Conservation (phyloP, 331 rosid genomes). For the Spiraea crenata region DNA sequence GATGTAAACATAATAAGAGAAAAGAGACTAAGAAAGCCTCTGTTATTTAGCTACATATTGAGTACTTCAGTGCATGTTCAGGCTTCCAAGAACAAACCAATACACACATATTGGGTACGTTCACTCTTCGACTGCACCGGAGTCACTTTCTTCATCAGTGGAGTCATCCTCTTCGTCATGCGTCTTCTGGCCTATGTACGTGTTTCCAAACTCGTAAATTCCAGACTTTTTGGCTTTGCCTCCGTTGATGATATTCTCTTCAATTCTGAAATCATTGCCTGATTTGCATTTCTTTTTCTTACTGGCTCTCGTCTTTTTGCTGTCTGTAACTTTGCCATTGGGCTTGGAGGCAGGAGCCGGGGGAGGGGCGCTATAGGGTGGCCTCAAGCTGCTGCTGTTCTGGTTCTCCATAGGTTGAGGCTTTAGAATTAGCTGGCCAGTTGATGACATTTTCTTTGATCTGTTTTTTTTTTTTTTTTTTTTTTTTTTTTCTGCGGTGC, state of each 20-base stretch:
- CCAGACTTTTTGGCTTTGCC: conserved; percentile 2
- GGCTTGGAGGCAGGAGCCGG: neutral
- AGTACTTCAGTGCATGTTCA: neutral
- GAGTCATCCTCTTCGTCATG: neutral
- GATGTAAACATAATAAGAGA: neutral
- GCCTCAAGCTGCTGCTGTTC: neutral
- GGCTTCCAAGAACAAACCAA: neutral
- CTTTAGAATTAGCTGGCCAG: neutral
- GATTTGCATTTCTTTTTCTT: neutral
- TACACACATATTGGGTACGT: neutral
- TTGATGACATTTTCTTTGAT: neutral
- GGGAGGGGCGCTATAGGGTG: neutral
- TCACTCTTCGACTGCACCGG: neutral
- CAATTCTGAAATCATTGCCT: neutral
- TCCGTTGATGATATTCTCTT: neutral
- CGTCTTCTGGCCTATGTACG: conserved; percentile 2
- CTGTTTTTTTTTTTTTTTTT: too few species aligned
- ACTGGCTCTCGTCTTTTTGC: neutral
- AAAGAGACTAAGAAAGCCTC: neutral
- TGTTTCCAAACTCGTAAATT: conserved; percentile 9
- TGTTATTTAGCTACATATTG: neutral
- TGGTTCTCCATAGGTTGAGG: neutral
- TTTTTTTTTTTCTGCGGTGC: too few species aligned
- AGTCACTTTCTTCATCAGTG: neutral
- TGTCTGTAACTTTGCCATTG: neutral